Conservation (phyloP, 2,329 filamentous ascomycete species). For the Cryphonectria nitschkei region DNA sequence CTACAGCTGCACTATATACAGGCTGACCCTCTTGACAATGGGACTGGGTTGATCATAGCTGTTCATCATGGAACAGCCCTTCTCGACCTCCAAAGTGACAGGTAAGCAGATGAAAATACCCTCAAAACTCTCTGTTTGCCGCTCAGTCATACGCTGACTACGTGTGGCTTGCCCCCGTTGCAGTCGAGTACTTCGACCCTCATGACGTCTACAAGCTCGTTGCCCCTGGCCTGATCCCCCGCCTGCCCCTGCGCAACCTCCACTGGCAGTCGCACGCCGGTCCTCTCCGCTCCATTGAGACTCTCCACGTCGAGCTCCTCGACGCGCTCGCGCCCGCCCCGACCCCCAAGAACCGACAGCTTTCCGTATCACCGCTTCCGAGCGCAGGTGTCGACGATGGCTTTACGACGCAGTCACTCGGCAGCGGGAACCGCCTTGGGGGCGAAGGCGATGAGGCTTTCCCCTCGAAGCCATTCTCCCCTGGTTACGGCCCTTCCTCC, state of each 20-base stretch:
- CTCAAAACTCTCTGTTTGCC: constrained; percentile 8
- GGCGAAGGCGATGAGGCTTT: constrained; percentile 23
- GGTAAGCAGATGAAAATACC: constrained; percentile 51
- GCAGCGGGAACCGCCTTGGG: constrained; percentile 38
- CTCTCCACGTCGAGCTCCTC: constrained; percentile 87
- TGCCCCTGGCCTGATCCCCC: constrained; percentile 74
- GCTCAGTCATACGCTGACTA: constrained; percentile 23
- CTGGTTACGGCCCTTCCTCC: constrained; percentile 30
- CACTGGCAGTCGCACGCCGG: constrained; percentile 96
- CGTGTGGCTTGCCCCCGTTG: not conserved
- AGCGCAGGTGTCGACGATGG: constrained; percentile 56
- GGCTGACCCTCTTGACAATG: constrained; percentile 9
- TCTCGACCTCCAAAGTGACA: constrained; percentile 77
- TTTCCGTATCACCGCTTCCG: constrained; percentile 16
- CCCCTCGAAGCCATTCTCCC: constrained; percentile 25
- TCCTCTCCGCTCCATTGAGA: constrained; percentile 89
- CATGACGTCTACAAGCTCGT: constrained; percentile 84
- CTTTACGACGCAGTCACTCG: constrained; percentile 61
- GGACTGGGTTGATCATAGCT: constrained; percentile 36
- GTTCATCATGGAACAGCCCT: constrained; percentile 66
- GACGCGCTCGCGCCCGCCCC: constrained; percentile 50
- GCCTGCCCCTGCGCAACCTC: constrained; percentile 85
- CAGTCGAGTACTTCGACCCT: constrained; percentile 96
- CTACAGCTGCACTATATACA: constrained; percentile 6
- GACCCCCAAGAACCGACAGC: constrained; percentile 31